phyloP scores from a whole-genome alignment of 129 eudicot genomes.

The Pittosporum tobira region DNA sequence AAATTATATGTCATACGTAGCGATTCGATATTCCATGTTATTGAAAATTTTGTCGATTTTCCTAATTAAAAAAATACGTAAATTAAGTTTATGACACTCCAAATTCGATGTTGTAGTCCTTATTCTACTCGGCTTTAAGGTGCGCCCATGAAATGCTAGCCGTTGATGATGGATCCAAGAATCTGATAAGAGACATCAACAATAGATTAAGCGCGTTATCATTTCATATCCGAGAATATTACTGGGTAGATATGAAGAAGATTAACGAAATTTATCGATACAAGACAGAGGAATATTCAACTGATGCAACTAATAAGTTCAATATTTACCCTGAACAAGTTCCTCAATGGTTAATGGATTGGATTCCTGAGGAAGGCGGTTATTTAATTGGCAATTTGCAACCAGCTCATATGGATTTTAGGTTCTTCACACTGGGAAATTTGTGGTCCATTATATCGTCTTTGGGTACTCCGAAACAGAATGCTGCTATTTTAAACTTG shows the following conservation, averaged over 20 bases:
- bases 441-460: conserved; percentile 87
- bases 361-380: conserved; percentile 97
- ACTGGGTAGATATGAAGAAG: conserved; percentile 88
- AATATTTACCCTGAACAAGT: conserved; percentile 97
- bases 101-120: conserved; percentile 37
- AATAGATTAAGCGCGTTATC: conserved; percentile 92
- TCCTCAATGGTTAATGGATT: conserved; percentile 87
- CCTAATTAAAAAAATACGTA: not conserved
- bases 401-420: conserved; percentile 99
- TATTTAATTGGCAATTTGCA: conserved; percentile 90
- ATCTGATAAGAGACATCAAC: conserved; percentile 61
- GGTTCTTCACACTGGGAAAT: conserved; percentile 92
- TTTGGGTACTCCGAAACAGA: conserved; percentile 85
- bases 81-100: not conserved
- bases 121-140: conserved; percentile 87
- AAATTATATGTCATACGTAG: not conserved
- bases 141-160: conserved; percentile 93
- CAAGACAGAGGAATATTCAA: conserved; percentile 94
- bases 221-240: conserved; percentile 90
- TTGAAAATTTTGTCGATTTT: not conserved
- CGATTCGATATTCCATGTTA: not conserved
- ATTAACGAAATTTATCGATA: conserved; percentile 91
- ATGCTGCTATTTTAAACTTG: conserved; percentile 53
- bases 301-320: conserved; percentile 85
- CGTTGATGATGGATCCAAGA: conserved; percentile 75